A percentile compares a stretch with the other conserved stretches of the same genome.
Conservation (phyloP, 345 rosid genomes). For the Populus euphratica region DNA sequence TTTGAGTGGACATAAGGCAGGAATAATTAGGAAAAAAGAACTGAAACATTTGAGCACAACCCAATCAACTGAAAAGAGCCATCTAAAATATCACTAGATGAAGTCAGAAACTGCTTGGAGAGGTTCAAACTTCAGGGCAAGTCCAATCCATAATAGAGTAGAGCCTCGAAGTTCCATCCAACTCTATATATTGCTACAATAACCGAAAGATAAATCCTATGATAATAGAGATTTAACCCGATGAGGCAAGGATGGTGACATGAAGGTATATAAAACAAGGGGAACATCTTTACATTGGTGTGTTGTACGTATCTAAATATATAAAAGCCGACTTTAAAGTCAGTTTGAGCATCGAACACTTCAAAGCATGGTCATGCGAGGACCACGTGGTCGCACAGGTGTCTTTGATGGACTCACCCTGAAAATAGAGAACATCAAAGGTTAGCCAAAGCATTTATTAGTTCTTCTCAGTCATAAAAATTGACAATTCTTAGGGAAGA, state of each 20-base stretch:
- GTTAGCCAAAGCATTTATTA: background rate
- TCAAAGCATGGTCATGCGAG: slow-evolving; percentile 28
- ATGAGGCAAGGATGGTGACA: slow-evolving; percentile 11
- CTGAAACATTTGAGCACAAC: background rate
- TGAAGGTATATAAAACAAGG: slow-evolving; percentile 11
- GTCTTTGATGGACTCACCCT: slow-evolving; percentile 99
- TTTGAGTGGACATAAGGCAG: background rate
- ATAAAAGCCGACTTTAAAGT: background rate
- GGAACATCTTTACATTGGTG: background rate
- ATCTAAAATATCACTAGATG: background rate
- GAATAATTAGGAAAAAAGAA: background rate
- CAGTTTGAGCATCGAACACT: background rate
- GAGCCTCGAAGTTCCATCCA: slow-evolving; percentile 31
- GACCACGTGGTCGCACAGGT: slow-evolving; percentile 80
- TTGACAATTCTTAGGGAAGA: background rate
- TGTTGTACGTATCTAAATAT: slow-evolving; percentile 10
- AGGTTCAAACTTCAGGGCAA: background rate
- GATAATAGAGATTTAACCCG: slow-evolving; percentile 28
- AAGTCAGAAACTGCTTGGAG: background rate
- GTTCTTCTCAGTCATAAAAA: background rate
- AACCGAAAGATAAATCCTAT: slow-evolving; percentile 14
- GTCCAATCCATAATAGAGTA: background rate
- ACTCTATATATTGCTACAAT: slow-evolving; percentile 26
- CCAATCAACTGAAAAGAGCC: background rate
- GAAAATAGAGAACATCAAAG: slow-evolving; percentile 15